Conservation (phyloP, 2,329 filamentous ascomycete genomes). For the Parastagonospora avenae region DNA sequence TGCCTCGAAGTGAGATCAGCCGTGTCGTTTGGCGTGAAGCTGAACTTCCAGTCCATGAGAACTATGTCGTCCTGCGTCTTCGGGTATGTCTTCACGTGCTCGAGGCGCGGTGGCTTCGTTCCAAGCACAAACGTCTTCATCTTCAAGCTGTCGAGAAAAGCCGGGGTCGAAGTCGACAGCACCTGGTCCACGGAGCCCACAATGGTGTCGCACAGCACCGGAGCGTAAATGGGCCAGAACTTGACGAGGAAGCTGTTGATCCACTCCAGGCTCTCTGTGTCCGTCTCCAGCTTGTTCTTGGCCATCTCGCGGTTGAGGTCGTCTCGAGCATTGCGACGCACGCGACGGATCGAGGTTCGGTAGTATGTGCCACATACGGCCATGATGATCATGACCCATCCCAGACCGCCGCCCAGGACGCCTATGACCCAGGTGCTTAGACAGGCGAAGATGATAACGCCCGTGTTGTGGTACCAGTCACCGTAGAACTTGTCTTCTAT, state of each 20-base stretch:
- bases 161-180: constrained; percentile 86
- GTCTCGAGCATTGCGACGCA: constrained; percentile 94
- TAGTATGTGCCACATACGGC: constrained; percentile 93
- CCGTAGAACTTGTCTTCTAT: constrained; percentile 91
- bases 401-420: constrained; percentile 85
- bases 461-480: constrained; percentile 98
- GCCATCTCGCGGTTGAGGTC: constrained; percentile 89
- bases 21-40: constrained; percentile 94
- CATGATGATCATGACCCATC: constrained; percentile 94
- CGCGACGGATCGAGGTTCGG: constrained; percentile 88
- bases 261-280: constrained; percentile 94
- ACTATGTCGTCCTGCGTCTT: constrained; percentile 94
- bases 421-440: constrained; percentile 89
- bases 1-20: constrained; percentile 90
- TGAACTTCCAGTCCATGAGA: constrained; percentile 99
- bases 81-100: constrained; percentile 98
- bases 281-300: constrained; percentile 84
- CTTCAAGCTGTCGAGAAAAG: constrained; percentile 90
- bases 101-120: constrained; percentile 91
- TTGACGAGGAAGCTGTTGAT: constrained; percentile 99
- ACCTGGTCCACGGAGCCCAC: constrained; percentile 96
- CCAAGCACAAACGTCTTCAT: constrained; percentile 93
- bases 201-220: constrained; percentile 88
- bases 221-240: constrained; percentile 99
- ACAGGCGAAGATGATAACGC: constrained; percentile 91